A percentile compares a stretch with the other conserved stretches of the same genome.
These are phyloP conservation scores for Salvia rosmarinus DNA, from an alignment of 257 asterid genomes.

Conservation along the genomic window DNA sequence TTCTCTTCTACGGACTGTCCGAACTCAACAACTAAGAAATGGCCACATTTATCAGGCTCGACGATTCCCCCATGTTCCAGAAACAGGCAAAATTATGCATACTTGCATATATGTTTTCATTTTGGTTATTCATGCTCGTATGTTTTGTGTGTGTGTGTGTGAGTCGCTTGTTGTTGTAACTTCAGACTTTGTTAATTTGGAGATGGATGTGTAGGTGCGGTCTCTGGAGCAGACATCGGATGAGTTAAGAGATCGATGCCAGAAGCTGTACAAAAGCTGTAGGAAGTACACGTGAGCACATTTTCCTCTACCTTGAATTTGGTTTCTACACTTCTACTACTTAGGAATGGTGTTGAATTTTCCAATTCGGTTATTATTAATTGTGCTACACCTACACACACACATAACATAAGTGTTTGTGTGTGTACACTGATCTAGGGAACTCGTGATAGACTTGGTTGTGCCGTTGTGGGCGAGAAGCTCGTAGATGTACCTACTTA, in stretches of 20 bases:
- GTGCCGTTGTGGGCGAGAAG: neutral
- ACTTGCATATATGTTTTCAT: neutral
- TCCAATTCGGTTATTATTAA: neutral
- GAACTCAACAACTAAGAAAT: constrained; percentile 36
- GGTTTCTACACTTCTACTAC: neutral
- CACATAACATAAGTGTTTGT: neutral
- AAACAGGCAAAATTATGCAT: constrained; percentile 57
- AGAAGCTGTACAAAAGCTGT: constrained; percentile 79
- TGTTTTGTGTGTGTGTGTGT: neutral
- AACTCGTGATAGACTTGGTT: neutral
- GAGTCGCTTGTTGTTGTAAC: neutral
- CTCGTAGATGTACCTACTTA: neutral
- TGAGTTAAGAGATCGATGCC: constrained; percentile 92
- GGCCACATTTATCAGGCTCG: constrained; percentile 85
- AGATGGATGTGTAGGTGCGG: constrained; percentile 58
- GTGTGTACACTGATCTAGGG: neutral
- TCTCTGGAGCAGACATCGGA: constrained; percentile 79
- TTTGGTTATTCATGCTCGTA: neutral
- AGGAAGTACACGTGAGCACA: constrained; percentile 82
- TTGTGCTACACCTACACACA: neutral
- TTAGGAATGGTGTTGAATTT: neutral
- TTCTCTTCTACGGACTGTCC: constrained; percentile 19
- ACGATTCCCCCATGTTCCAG: constrained; percentile 98
- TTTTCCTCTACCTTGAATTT: constrained; percentile 12
- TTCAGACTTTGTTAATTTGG: constrained; percentile 16